These are phyloP conservation scores for Trichoderma afroharzianum DNA, from an alignment of 2,329 filamentous ascomycete species.

Conservation along the genomic window DNA sequence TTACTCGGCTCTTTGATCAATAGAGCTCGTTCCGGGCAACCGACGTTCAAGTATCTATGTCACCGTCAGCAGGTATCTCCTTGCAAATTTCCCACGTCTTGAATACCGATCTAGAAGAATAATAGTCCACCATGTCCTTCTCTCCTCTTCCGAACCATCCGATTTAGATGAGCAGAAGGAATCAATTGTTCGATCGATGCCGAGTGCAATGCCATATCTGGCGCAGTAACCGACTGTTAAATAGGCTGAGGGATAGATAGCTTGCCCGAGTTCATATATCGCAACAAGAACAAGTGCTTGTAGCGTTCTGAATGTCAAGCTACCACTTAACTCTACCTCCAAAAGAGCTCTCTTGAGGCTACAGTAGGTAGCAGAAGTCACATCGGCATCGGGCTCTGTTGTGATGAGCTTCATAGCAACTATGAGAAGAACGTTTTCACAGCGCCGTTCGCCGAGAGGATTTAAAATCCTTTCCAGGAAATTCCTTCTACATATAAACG, in stretches of 20 bases:
- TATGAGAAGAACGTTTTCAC: background rate
- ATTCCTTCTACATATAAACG: background rate
- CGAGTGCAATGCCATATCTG: background rate
- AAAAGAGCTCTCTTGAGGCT: background rate
- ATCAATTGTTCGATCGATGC: background rate
- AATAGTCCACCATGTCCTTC: background rate
- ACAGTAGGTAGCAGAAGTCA: background rate
- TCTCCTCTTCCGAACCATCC: background rate
- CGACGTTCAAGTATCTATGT: background rate
- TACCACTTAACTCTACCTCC: background rate
- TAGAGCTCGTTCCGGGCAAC: background rate
- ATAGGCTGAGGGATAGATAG: background rate
- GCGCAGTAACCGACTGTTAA: background rate
- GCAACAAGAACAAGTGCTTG: background rate
- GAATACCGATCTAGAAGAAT: background rate
- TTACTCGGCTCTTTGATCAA: background rate
- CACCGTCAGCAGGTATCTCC: background rate
- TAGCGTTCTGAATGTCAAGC: background rate
- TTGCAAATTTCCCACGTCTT: background rate
- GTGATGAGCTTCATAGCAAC: background rate
- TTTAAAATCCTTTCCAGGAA: background rate
- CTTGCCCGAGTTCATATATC: background rate
- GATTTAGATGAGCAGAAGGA: background rate
- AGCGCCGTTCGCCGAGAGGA: background rate
- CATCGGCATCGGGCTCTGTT: background rate